Conservation (phyloP, 768 basidiomycete species). For the Tricholoma furcatifolium region DNA sequence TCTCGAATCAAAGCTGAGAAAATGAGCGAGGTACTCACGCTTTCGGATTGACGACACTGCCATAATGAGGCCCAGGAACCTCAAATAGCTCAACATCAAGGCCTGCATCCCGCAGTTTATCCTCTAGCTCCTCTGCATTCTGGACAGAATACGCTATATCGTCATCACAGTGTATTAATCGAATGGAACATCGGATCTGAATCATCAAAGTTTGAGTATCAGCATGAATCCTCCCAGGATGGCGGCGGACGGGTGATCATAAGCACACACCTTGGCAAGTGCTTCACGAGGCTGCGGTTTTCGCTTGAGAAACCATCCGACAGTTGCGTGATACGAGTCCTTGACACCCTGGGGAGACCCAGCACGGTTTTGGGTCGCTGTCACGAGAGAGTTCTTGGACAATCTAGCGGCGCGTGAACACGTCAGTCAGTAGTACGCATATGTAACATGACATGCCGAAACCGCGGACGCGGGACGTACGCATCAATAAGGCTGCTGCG, state of each 20-base stretch:
- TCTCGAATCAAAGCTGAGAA: not conserved
- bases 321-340: conserved; percentile 12
- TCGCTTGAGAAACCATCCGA: conserved; percentile 21
- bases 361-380: conserved; percentile 15
- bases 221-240: not conserved
- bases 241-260: not conserved
- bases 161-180: conserved; percentile 22
- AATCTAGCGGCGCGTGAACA: conserved; percentile 7
- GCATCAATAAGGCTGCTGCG: conserved; percentile 12
- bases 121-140: conserved; percentile 14
- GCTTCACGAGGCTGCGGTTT: conserved; percentile 11
- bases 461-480: conserved; percentile 9
- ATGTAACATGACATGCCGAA: not conserved
- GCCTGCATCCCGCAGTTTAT: conserved; percentile 21
- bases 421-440: not conserved
- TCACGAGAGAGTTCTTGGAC: conserved; percentile 10
- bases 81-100: conserved; percentile 18
- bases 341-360: conserved; percentile 18
- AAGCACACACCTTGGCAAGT: conserved; percentile 14
- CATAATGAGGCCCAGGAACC: conserved; percentile 23
- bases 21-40: conserved; percentile 8
- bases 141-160: conserved; percentile 24
- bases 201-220: not conserved
- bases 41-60: conserved; percentile 19
- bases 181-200: conserved; percentile 21